Conservation (phyloP, 2,329 filamentous ascomycete genomes). For the Intubia oerlemansii region DNA sequence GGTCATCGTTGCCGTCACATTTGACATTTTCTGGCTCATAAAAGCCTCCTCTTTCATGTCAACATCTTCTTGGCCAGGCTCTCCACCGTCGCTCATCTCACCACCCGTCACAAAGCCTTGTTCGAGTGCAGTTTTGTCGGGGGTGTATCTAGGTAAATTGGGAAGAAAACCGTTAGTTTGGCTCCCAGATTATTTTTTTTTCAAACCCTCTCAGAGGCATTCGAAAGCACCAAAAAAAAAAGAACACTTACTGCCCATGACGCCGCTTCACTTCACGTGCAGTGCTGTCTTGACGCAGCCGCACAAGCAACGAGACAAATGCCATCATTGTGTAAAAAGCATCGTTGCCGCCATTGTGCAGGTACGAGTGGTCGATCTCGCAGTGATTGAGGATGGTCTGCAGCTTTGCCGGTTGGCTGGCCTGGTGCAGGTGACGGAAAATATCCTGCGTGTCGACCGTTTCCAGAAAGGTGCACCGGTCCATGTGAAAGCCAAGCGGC, state of each 20-base stretch:
- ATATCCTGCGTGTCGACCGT: slow-evolving; percentile 53
- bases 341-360: slow-evolving; percentile 85
- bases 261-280: neutral
- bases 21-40: no score
- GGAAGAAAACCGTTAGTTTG: neutral
- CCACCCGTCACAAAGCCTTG: slow-evolving; percentile 13
- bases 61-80: no score
- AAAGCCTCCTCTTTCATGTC: no score
- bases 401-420: slow-evolving; percentile 33
- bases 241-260: neutral
- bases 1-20: no score
- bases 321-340: slow-evolving; percentile 59
- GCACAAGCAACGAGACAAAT: slow-evolving; percentile 38
- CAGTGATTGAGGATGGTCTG: slow-evolving; percentile 39
- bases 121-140: slow-evolving; percentile 3
- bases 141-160: neutral
- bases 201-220: no score
- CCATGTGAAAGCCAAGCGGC: slow-evolving; percentile 39
- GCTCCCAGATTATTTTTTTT: neutral
- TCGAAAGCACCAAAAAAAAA: neutral
- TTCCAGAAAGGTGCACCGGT: slow-evolving; percentile 34
- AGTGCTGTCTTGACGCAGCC: slow-evolving; percentile 12
- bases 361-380: slow-evolving; percentile 35
- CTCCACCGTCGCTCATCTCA: slow-evolving; percentile 13
- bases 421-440: slow-evolving; percentile 39